Evolutionary conservation across 2,329 filamentous ascomycete species (phyloP).

Genomic region (Fusarium sp.): DNA sequence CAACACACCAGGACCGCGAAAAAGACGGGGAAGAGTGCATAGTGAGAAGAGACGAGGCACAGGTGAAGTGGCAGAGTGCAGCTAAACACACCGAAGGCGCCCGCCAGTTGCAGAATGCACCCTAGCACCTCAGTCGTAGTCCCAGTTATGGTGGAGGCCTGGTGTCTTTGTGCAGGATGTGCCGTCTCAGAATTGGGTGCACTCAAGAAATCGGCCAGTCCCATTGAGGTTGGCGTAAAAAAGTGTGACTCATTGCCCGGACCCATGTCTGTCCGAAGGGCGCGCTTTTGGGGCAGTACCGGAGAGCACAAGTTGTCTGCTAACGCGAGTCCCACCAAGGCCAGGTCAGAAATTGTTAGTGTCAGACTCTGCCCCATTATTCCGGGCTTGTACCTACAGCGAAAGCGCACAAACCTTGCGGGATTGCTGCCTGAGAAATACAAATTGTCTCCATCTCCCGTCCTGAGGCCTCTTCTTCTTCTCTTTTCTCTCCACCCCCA

Average conservation of each 20-base stretch:
- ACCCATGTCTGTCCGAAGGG: conserved; percentile 42
- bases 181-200: conserved; percentile 39
- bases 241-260: conserved; percentile 50
- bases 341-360: conserved; percentile 16
- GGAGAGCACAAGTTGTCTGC: conserved; percentile 1
- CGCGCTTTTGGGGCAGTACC: conserved; percentile 33
- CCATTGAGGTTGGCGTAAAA: conserved; percentile 42
- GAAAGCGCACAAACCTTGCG: conserved; percentile 32
- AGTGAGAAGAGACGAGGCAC: background rate
- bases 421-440: conserved; percentile 59
- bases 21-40: background rate
- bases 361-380: conserved; percentile 31
- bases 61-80: background rate
- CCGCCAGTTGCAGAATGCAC: background rate
- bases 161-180: conserved; percentile 26
- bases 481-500: conserved; percentile 50
- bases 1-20: background rate
- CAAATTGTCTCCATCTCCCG: conserved; percentile 49
- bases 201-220: conserved; percentile 42
- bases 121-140: background rate
- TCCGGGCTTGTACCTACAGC: conserved; percentile 22
- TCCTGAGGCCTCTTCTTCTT: conserved; percentile 42
- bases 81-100: background rate
- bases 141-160: conserved; percentile 29
- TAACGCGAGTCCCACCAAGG: conserved; percentile 2